phyloP scores from a whole-genome alignment of 495 filamentous ascomycete species.

The Daldinia loculata region DNA sequence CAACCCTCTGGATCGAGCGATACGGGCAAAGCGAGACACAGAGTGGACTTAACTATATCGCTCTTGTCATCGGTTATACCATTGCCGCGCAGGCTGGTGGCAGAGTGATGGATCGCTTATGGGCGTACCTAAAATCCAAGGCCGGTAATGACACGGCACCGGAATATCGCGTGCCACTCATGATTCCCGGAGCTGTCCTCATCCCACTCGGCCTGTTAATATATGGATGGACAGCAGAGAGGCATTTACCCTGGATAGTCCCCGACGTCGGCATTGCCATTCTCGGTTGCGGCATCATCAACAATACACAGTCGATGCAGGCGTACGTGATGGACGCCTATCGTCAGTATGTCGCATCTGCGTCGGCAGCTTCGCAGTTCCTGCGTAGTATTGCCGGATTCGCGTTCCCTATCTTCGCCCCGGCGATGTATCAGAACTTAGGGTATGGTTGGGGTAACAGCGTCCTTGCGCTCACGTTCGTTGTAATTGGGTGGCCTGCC shows the following conservation, averaged over 20 bases:
- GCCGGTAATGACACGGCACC: slow-evolving; percentile 13
- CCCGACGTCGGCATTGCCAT: slow-evolving; percentile 42
- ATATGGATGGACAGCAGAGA: slow-evolving; percentile 53
- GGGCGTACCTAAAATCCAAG: slow-evolving; percentile 36
- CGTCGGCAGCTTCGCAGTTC: slow-evolving; percentile 69
- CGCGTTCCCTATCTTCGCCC: slow-evolving; percentile 76
- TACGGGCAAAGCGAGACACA: slow-evolving; percentile 46
- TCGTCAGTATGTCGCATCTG: slow-evolving; percentile 74
- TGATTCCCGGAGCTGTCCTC: slow-evolving; percentile 35
- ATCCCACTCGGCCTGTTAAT: slow-evolving; percentile 45
- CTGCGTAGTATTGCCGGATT: slow-evolving; percentile 73
- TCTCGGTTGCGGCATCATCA: slow-evolving; percentile 25
- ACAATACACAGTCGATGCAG: slow-evolving; percentile 15
- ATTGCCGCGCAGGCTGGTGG: slow-evolving; percentile 54
- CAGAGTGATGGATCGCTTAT: slow-evolving; percentile 44
- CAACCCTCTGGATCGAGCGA: slow-evolving; percentile 53
- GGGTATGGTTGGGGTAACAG: slow-evolving; percentile 65
- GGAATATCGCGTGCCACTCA: slow-evolving; percentile 44
- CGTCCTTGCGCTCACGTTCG: slow-evolving; percentile 59
- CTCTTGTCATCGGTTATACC: slow-evolving; percentile 60
- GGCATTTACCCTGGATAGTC: slow-evolving; percentile 55
- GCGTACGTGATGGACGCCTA: slow-evolving; percentile 78
- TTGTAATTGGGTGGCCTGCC: slow-evolving; percentile 54
- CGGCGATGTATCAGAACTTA: slow-evolving; percentile 65
- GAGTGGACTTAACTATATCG: slow-evolving; percentile 60